Conservation (phyloP, 441 rosid genomes). For the Euphorbia celastroides region DNA sequence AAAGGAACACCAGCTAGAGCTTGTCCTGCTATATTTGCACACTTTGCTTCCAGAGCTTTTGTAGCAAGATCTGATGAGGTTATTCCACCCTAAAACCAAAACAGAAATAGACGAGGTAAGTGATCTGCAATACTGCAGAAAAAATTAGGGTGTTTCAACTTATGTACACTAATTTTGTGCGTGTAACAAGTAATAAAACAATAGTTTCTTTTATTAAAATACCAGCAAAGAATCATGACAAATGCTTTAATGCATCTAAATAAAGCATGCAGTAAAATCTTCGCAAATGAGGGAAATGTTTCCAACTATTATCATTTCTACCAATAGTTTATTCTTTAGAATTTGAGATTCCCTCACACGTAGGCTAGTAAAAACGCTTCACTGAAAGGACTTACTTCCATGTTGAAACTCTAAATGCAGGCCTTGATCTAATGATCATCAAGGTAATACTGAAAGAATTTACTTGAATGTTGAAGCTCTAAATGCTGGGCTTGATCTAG, state of each 20-base stretch:
- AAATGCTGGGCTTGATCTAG: neutral
- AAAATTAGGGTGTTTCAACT: neutral
- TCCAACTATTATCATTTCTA: neutral
- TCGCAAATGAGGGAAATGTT: neutral
- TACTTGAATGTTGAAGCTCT: neutral
- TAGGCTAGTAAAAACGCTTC: neutral
- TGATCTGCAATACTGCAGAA: slow-evolving; percentile 4
- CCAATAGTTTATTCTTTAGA: neutral
- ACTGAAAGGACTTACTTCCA: neutral
- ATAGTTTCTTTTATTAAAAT: neutral
- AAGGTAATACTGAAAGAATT: neutral
- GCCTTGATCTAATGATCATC: neutral
- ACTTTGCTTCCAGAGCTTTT: slow-evolving; percentile 82
- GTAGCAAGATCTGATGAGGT: slow-evolving; percentile 98
- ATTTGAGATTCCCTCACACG: neutral
- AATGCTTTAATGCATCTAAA: neutral
- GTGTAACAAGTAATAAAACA: neutral
- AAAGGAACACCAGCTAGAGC: slow-evolving; percentile 95
- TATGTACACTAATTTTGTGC: neutral
- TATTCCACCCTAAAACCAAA: slow-evolving; percentile 70
- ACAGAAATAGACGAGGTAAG: slow-evolving; percentile 10
- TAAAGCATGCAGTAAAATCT: neutral
- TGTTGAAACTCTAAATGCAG: neutral
- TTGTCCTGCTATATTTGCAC: slow-evolving; percentile 87
- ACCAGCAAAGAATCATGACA: neutral